Evolutionary conservation across 192 early-diverging fungal genomes (phyloP), one percentile per base, ranked within the genome.

Genomic region (Geranomyces variabilis): DNA sequence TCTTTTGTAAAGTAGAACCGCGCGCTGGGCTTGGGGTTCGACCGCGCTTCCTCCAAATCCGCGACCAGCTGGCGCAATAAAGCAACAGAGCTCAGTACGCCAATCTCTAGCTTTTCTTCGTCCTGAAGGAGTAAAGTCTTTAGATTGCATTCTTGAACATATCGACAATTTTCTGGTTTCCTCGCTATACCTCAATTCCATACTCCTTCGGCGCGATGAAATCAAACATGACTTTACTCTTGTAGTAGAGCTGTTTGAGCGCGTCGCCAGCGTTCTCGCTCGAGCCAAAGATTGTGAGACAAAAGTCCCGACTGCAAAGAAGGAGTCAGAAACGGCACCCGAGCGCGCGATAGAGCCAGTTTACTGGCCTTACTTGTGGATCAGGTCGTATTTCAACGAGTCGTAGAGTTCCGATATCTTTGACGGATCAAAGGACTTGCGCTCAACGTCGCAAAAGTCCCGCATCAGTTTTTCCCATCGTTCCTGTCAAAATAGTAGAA

Each of bases 401-500:
- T 99, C 96, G 71, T 97, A 96, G 7, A 98, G 81, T 70, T 96
- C 93, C 15, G 93, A 93, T 7, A 94, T 88, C 73, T 94, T 94
- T 34, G 92, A 91, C 0, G 94, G 93, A 69, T 81, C 82, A 69
- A 82, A 83, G 22, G 75, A 55, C 8, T 33, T 68, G 13, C 77
- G 69, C 22, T 84, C 81, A 1, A 86, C 83, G 66, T 88, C 86
- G 66, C 87, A 90, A 77, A 96, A 96, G 62, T 94, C 92, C n/a
- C 81, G 79, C 70, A 99, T 93, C 29, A 99, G 84, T 73, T 99
- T 99, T 75, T 96, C 94, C 96, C 96, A 98, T 15, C 96, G 86
- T 80, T 98, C 96, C 64, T 86, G 61, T 28, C 29, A 66, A 46
- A 66, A 48, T 24, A 30, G n/a, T n/a, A n/a, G n/a, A n/a, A n/a